Base-by-base conservation (phyloP, 2,329 filamentous ascomycete species). In the Penicillium occitanis region DNA sequence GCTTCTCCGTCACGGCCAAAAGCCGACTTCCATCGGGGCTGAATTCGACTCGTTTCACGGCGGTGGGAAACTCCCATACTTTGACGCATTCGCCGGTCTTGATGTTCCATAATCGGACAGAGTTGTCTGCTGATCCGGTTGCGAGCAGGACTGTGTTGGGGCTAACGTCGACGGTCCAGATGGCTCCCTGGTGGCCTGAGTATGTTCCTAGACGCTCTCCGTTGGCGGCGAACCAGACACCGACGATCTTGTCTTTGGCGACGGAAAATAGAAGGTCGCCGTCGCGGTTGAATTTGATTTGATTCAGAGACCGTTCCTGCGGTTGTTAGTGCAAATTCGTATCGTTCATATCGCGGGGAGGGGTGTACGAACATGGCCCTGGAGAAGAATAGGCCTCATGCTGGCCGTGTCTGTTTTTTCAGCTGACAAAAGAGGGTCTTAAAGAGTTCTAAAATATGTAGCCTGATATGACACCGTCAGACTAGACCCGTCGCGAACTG, bases 91-190 rank as follows among this genome's bases (percentile, higher is more conserved):
- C 92, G 78, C 95, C 95, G 17, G 91, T 91, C 86, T 93, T 91
- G 79, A 97, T 87, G 78, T 99, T 93, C 95, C 95, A 99, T 75
- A 99, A 86, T 76, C 93, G 89, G 81, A 99, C 94, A 53, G 94
- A 97, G 86, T 98, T 98, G 84, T 99, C 95, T 81, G 95, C 95
- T 73, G 93, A 95, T 75, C 95, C 95, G 68, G 92, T 96, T 76
- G 94, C 95, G 77, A 98, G 90, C 77, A 99, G 88, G 75, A 91
- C 92, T 70, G 90, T 91, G 75, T 93, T 93, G 71, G 94, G 93
- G 83, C 97, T 92, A 76, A 97, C 90, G 78, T 99, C 95, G 81
- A 99, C 91, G 69, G 95, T 97, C 95, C 95, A 99, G 84, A 99
- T 91, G 74, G 95, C 94, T 82, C 95, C 95, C 81, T 96, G 91